Evolutionary conservation across 129 eudicot species (phyloP), one percentile per base, ranked within the genome.

Genomic region (Tagetes patula): DNA sequence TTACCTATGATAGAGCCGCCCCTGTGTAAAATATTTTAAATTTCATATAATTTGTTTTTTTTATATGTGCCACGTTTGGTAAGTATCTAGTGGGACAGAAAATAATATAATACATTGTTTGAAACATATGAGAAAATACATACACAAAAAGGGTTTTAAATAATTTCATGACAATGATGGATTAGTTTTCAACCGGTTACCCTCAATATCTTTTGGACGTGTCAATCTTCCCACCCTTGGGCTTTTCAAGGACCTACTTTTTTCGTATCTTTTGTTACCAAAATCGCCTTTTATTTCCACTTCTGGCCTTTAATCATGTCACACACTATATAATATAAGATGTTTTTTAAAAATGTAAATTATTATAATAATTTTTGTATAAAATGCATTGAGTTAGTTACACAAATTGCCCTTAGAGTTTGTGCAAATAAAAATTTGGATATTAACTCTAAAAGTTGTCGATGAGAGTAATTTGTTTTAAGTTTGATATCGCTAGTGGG

Each of bases 191-290:
- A 66, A 47, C 46, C 36, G 74, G 59, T 68, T 68, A 53, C 55
- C 60, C 60, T 68, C 73, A 33, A 48, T 1, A 9, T 36, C 45
- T 36, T 37, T 62, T 62, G 46, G 7, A 69, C 73, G 73, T 69
- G 72, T 67, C 72, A 67, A 46, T 46, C 40, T 46, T 46, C 10
- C 31, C 1, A 34, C 8, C 61, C 61, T 27, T 55, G 55, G 67
- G 27, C 43, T 36, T 61, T 61, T 43, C 43, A 32, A 58, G 11
- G 65, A 59, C 65, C 39, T 12, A 12, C 43, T 4, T 11, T 8
- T 12, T 62, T 62, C 38, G 5, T 30, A 2, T 30, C 62, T 56
- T 56, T 56, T 47, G 52, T 47, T 47, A 47, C 52, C 42, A 39
- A 39, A 39, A n/a, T n/a, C n/a, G n/a, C n/a, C 47, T 43, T 43